Conservation (phyloP, 148 eudicot species). For the Simmondsia chinensis region DNA sequence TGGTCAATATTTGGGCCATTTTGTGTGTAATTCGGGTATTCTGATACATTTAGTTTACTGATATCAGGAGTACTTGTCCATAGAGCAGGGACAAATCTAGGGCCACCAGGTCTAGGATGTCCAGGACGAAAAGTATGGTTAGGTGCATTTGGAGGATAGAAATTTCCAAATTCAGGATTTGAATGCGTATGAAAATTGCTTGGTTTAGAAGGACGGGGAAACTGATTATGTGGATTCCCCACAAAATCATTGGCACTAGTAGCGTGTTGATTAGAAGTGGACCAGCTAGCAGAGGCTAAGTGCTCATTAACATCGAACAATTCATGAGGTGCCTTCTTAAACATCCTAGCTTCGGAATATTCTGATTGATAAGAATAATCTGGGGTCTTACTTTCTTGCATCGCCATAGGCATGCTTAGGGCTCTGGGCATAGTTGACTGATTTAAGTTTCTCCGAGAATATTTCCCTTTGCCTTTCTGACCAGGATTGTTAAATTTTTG, state of each 20-base stretch:
- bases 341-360: slow-evolving; percentile 16
- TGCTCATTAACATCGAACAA: slow-evolving; percentile 26
- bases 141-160: slow-evolving; percentile 19
- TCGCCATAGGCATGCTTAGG: slow-evolving; percentile 16
- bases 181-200: slow-evolving; percentile 15
- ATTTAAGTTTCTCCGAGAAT: slow-evolving; percentile 24
- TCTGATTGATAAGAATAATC: slow-evolving; percentile 18
- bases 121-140: slow-evolving; percentile 21
- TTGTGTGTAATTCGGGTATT: slow-evolving; percentile 27
- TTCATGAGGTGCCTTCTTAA: slow-evolving; percentile 37
- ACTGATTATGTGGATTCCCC: slow-evolving; percentile 28
- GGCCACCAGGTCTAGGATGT: slow-evolving; percentile 31
- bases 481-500: slow-evolving; percentile 25
- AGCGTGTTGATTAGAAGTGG: slow-evolving; percentile 28
- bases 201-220: slow-evolving; percentile 27
- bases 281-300: slow-evolving; percentile 23
- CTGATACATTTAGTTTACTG: slow-evolving; percentile 34
- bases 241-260: slow-evolving; percentile 15
- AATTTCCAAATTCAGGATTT: slow-evolving; percentile 29
- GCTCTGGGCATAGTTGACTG: slow-evolving; percentile 34
- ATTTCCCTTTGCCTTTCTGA: slow-evolving; percentile 28
- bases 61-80: slow-evolving; percentile 35
- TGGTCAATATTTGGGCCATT: slow-evolving; percentile 21
- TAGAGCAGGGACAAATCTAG: slow-evolving; percentile 23
- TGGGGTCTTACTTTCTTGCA: slow-evolving; percentile 24